Base-by-base conservation (phyloP, 1,284 basidiomycete genomes). In the Xerocomus tenax region DNA sequence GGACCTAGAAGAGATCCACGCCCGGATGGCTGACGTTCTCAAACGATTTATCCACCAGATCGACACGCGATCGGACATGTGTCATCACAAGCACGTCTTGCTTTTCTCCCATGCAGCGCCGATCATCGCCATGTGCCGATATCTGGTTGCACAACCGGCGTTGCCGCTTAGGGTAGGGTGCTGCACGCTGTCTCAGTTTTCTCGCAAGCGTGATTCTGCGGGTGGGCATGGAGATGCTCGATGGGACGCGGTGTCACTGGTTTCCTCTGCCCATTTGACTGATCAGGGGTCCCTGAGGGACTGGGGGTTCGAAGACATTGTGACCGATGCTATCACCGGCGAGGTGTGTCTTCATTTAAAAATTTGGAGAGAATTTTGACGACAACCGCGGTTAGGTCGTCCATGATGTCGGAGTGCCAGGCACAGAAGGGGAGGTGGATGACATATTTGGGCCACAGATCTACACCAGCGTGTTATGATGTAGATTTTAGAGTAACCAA, bases 21-120 rank as follows among this genome's bases (percentile, higher is more conserved):
- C 76, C 3, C 80, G 90, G 19, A 70, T 73, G 43, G 70, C 71
- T 7, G 74, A 67, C 4, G 74, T 84, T 54, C 69, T 87, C 23
- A 58, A 64, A 2, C 71, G 70, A n/a, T 73, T 86, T 45, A 57
- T 81, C 30, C 69, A 74, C 3, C 70, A 74, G 50, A 58, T 82
- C 30, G 74, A 80, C 54, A 69, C 66, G 18, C 68, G 69, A 12
- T 71, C 73, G 42, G 65, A 68, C 43, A 50, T 51, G 54, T 57
- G 63, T 58, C 58, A 72, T 63, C 70, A 77, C 56, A 69, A 63
- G 52, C 70, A 75, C 7, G 70, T 91, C 12, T 61, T 92, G 32
- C 67, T 93, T 25, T 74, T 90, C 55, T 82, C 79, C 52, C 90
- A 93, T 63, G 90, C 90, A 0, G 90, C 88, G 13, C 84, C 87